Evolutionary conservation across 2,329 filamentous ascomycete species (phyloP), one percentile per base, ranked within the genome.

Genomic region (Dactylellina sp.): DNA sequence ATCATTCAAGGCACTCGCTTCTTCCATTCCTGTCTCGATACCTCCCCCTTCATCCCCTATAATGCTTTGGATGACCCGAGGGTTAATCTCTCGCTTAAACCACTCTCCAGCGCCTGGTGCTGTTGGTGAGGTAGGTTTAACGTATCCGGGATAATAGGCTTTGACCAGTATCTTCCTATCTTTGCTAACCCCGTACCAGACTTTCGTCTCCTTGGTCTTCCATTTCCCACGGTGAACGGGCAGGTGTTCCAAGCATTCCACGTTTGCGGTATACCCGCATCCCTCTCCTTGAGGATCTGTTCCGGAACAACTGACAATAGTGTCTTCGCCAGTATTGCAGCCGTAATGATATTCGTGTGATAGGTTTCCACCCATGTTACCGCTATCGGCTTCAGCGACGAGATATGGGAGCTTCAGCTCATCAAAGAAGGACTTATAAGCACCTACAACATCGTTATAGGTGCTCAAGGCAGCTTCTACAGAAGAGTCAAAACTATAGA

Each of bases 331-430:
- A 55, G 90, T 89, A 0, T 86, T 80, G 28, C 89, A 92, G 0
- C 90, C 86, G 56, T 97, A 89, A 80, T 97, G 95, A 80, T 96
- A 99, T 79, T 99, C 95, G 80, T 99, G 95, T 80, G 93, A 98
- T 39, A 97, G 82, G 76, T 89, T 90, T 11, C 95, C 95, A 32
- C 95, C 95, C 87, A 99, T 99, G 76, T 92, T 91, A n/a, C 95
- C 95, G 0, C 94, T 97, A 80, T 93, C 93, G 5, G 95, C 95
- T 77, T 92, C 88, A 0, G 94, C 75, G 18, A 96, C 89, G 0
- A 96, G 81, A 76, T 95, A 92, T 0, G 92, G 92, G 12, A 99
- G 81, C 76, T 89, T 92, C 35, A 99, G 84, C 70, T 96, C 91
- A 47, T 91, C 83, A 78, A 99, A 96, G 56, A 99, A 86, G 16